Conservation (phyloP, 352 stramenopile genomes). For the Nothophytophthora sp. region DNA sequence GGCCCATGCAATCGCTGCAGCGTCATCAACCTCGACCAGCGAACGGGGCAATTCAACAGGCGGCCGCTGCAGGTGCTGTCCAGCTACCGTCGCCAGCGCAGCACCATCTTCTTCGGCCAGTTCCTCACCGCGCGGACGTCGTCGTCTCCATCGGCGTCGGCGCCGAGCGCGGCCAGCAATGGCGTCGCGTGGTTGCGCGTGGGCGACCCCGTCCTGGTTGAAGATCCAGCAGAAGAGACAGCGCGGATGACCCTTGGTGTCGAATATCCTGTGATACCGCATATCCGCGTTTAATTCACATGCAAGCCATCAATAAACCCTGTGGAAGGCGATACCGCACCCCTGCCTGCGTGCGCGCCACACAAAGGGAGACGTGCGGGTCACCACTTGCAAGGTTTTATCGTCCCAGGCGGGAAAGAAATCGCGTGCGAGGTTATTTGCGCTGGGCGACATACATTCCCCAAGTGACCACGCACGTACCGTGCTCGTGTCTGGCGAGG, state of each 20-base stretch:
- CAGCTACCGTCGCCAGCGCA: constrained; percentile 68
- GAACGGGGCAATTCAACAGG: constrained; percentile 52
- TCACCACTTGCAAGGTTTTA: no score
- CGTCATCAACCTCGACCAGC: constrained; percentile 85
- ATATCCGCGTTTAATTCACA: constrained; percentile 10
- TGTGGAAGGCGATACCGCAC: no score
- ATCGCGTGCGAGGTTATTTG: no score
- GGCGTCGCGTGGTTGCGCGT: constrained; percentile 40
- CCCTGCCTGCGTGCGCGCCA: no score
- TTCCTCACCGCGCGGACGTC: constrained; percentile 43
- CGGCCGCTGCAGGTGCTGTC: constrained; percentile 75
- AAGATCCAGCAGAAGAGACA: constrained; percentile 15
- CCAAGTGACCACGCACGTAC: no score
- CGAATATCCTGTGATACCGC: constrained; percentile 6
- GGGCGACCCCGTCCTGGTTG: constrained; percentile 33
- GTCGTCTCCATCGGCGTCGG: background rate
- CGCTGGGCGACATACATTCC: no score
- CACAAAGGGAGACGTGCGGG: no score
- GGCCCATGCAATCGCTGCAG: constrained; percentile 77
- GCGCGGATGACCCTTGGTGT: constrained; percentile 5
- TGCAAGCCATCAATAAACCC: no score
- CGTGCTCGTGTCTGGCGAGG: no score
- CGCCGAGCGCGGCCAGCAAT: background rate
- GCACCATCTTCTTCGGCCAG: constrained; percentile 85
- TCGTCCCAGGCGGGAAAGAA: no score